A percentile compares a stretch with the other conserved stretches of the same genome.
These are phyloP conservation scores for Aspergillus udagawae DNA, from an alignment of 2,329 filamentous ascomycete species.

Conservation along the genomic window DNA sequence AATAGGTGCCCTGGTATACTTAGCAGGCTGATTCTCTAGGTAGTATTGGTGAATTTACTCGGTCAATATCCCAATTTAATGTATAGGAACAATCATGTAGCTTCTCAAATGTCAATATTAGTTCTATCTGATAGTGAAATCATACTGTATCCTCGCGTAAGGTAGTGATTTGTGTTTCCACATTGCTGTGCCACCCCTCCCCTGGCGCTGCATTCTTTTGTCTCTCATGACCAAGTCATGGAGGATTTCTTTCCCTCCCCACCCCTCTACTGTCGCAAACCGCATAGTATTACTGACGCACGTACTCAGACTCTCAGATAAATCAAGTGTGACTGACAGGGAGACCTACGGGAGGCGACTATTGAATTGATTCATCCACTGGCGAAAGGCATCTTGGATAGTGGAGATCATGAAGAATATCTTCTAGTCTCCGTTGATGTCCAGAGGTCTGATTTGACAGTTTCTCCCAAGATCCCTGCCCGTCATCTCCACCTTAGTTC, in stretches of 20 bases:
- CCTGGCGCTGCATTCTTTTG: neutral
- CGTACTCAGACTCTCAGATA: neutral
- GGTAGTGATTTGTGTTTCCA: neutral
- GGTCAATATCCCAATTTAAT: neutral
- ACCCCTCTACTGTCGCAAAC: neutral
- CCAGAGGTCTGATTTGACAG: conserved; percentile 6
- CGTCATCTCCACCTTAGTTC: conserved; percentile 3
- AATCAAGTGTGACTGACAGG: neutral
- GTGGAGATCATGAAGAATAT: conserved; percentile 7
- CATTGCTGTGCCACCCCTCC: neutral
- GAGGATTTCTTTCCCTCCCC: neutral
- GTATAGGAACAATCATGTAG: neutral
- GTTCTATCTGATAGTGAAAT: neutral
- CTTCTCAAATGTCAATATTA: neutral
- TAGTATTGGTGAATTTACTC: neutral
- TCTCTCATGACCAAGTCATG: conserved; percentile 3
- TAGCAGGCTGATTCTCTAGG: too few species aligned
- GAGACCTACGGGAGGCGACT: neutral
- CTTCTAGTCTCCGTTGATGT: neutral
- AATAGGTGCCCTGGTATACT: too few species aligned
- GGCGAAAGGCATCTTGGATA: neutral
- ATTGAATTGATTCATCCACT: neutral
- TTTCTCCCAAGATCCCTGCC: conserved; percentile 7
- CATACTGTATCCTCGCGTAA: neutral
- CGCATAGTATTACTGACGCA: neutral